Conservation (phyloP, 805 yeast genomes). For the Nakazawaea holstii region DNA sequence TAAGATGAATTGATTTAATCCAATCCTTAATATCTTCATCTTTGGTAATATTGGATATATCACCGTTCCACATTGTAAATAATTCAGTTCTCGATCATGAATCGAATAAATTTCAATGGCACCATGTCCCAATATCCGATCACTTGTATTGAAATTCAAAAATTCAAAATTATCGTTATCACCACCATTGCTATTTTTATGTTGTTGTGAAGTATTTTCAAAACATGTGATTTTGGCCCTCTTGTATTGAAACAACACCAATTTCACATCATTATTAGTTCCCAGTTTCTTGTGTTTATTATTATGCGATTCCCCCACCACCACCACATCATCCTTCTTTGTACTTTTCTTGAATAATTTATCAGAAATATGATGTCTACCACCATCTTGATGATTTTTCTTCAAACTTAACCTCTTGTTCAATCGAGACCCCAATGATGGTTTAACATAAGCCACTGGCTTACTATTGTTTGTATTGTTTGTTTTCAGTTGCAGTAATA, state of each 20-base stretch:
- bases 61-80: slow-evolving; percentile 61
- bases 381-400: background rate
- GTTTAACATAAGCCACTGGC: background rate
- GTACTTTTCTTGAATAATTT: slow-evolving; percentile 1
- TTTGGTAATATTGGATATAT: slow-evolving; percentile 72
- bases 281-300: background rate
- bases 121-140: slow-evolving; percentile 57
- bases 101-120: slow-evolving; percentile 53
- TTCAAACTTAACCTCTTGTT: slow-evolving; percentile 9
- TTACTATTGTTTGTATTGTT: too few relatives aligned
- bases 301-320: background rate
- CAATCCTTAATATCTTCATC: slow-evolving; percentile 49
- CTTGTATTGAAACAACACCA: background rate
- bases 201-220: background rate
- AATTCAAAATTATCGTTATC: background rate
- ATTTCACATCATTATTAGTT: background rate
- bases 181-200: too few relatives aligned
- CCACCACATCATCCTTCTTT: background rate
- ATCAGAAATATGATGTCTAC: background rate
- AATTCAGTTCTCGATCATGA: slow-evolving; percentile 47
- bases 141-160: slow-evolving; percentile 17
- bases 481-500: slow-evolving; percentile 3
- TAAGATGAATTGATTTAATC: slow-evolving; percentile 44
- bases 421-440: slow-evolving; percentile 3
- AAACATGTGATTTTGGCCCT: slow-evolving; percentile 6